Base-by-base conservation (phyloP, 2,329 filamentous ascomycete species). In the Curvularia spicifera region DNA sequence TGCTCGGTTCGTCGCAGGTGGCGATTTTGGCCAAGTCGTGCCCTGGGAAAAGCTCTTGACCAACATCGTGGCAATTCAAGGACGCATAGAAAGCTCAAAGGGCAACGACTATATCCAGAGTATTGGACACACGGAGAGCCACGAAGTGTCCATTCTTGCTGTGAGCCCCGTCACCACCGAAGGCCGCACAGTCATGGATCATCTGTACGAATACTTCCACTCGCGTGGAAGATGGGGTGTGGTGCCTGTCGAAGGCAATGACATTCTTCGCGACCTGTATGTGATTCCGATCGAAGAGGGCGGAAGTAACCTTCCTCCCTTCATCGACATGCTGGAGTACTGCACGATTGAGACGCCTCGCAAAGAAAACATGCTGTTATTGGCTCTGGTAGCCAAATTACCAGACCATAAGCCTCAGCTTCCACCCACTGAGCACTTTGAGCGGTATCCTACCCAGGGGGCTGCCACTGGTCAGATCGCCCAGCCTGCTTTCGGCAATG, bases 41-140 rank as follows among this genome's bases (percentile, higher is more conserved):
- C 85, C 88, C 0, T 98, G 93, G 92, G 84, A 84, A 18, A 85
- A 90, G 56, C 80, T 98, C 9, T 85, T 97, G 7, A 90, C 92
- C 0, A 81, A 85, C 29, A 84, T 82, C 7, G 81, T 95, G 29
- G 87, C 84, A 6, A 89, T 95, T 22, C 89, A 89, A 47, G 91
- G 91, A 1, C 87, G 95, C 18, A 95, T 99, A 59, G 87, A 91
- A 51, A 87, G 91, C 66, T 85, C 89, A 59, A 90, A 89, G 64
- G 95, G 94, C 10, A 92, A 93, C 56, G 91, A 96, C 60, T 99
- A 99, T 70, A 87, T 99, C 0, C 95, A 92, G 72, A 88, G 91
- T 50, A 82, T 98, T 60, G 87, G 92, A 12, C 96, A 91, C 76
- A 94, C 90, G 72, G 85, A 86, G 51, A 88, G 88, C 50, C 93